Percentiles rank a stretch among this genome's conserved stretches.
Evolutionary conservation across 768 basidiomycete genomes (phyloP).

Genomic region (Sistotremastrum niveocremeum): DNA sequence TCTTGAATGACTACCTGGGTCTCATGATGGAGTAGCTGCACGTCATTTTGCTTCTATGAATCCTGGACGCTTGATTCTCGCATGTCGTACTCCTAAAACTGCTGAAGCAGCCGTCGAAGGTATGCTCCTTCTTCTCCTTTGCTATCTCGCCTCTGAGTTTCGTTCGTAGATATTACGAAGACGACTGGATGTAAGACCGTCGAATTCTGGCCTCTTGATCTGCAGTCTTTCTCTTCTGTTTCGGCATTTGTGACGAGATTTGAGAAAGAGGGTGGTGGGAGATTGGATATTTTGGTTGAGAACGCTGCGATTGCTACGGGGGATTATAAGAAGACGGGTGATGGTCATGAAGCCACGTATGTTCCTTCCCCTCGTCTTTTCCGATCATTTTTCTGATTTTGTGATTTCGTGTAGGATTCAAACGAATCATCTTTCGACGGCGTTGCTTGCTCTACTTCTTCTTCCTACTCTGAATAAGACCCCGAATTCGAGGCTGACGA

Average conservation of each 20-base stretch:
- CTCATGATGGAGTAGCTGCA: constrained; percentile 6
- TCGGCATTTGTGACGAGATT: constrained; percentile 24
- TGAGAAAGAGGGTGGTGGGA: constrained; percentile 8
- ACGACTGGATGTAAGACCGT: constrained; percentile 20
- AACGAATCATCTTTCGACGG: constrained; percentile 21
- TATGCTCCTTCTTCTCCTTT: constrained; percentile 1
- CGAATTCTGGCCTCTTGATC: constrained; percentile 29
- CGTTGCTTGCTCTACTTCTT: constrained; percentile 19
- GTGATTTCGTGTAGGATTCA: constrained; percentile 16
- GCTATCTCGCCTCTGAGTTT: too few species aligned
- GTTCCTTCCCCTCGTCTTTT: not conserved
- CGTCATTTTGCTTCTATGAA: constrained; percentile 19
- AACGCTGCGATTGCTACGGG: constrained; percentile 21
- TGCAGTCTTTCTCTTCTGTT: constrained; percentile 28
- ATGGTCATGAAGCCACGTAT: constrained; percentile 36
- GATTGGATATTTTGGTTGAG: constrained; percentile 31
- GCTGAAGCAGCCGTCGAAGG: constrained; percentile 10
- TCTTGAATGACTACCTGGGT: too few species aligned
- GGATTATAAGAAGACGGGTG: constrained; percentile 16
- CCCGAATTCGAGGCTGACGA: constrained; percentile 12
- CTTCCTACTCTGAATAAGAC: constrained; percentile 16
- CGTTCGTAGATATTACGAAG: not conserved
- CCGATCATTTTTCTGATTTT: not conserved
- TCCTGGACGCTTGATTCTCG: constrained; percentile 20
- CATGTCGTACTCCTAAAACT: constrained; percentile 18